Base-by-base conservation (phyloP, 768 basidiomycete species). In the Gymnopilus dilepis region DNA sequence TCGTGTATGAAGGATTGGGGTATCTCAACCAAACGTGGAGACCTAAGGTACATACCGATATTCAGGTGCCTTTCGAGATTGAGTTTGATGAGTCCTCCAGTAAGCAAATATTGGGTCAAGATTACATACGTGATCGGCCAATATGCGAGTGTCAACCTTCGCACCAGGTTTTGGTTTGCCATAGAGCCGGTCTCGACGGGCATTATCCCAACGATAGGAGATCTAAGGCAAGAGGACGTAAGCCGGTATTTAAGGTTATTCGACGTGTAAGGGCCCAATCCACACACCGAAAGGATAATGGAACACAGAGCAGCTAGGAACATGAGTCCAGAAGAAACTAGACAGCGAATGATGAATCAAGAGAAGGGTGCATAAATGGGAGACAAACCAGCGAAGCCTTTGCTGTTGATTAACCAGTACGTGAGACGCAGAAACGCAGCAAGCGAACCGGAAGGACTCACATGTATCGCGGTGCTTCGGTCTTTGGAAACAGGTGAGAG, bases 391-490 rank as follows among this genome's bases (percentile, higher is more conserved):
- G 81, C 84, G 69, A 86, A 87, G 55, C 89, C 89, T 67, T 82
- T 82, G 40, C 87, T 88, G 61, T 9, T 28, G 67, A 56, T 37
- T 8, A 5, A 3, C 17, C 30, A 17, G 13, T 21, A 26, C 17
- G 15, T 38, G 6, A 54, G 12, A n/a, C 3, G 9, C 7, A 9
- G 7, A 50, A 26, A 28, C 15, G 3, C 12, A 26, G 6, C 21
- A 40, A 22, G 2, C 21, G 15, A 19, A 24, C 17, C 22, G 34
- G 34, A 64, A 34, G 31, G 17, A 64, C 86, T 65, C 51, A 91
- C 90, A 83, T 83, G 63, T 91, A 92, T 34, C 74, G 74, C 1
- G 91, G 91, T 0, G 85, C 84, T 38, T 91, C 85, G 0, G 80
- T 78, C 13, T 80, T 75, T 0, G 90, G 91, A 72, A 85, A 92